These are phyloP conservation scores for Coemansia sp. DNA, from an alignment of 192 early-diverging fungal genomes.

Conservation along the genomic window DNA sequence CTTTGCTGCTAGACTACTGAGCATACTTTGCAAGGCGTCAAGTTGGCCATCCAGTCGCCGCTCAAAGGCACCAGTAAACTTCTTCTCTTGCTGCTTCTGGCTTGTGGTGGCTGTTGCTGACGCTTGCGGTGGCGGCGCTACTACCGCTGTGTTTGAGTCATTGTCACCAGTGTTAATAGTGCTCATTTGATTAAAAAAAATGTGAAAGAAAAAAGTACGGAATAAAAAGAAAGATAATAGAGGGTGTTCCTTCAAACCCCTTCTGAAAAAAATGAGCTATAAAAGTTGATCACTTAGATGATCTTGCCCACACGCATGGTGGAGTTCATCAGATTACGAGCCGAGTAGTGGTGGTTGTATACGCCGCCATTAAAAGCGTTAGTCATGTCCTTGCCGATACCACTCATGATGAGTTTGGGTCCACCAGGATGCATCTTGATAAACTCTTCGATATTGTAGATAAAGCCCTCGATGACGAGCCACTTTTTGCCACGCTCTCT, in stretches of 20 bases:
- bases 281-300: conserved; percentile 16
- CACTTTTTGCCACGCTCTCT: conserved; percentile 69
- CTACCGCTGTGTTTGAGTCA: not conserved
- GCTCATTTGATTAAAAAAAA: conserved; percentile 2
- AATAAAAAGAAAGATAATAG: conserved; percentile 2
- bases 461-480: conserved; percentile 81
- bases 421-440: conserved; percentile 90
- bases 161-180: not conserved
- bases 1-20: conserved; percentile 20
- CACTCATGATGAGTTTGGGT: conserved; percentile 64
- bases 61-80: not conserved
- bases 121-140: not conserved
- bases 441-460: conserved; percentile 83
- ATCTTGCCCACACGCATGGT: conserved; percentile 55
- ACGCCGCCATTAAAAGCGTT: conserved; percentile 87
- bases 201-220: not conserved
- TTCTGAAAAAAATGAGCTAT: not conserved
- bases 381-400: conserved; percentile 86
- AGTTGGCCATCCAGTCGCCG: conserved; percentile 18
- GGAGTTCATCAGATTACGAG: conserved; percentile 72
- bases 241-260: not conserved
- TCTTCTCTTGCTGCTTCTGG: not conserved
- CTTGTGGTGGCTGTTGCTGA: not conserved
- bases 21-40: conserved; percentile 19
- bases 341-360: conserved; percentile 89